Evolutionary conservation across 805 yeast species (phyloP), one percentile per base, ranked within the genome.

Genomic region (Starmerella vaccinii): DNA sequence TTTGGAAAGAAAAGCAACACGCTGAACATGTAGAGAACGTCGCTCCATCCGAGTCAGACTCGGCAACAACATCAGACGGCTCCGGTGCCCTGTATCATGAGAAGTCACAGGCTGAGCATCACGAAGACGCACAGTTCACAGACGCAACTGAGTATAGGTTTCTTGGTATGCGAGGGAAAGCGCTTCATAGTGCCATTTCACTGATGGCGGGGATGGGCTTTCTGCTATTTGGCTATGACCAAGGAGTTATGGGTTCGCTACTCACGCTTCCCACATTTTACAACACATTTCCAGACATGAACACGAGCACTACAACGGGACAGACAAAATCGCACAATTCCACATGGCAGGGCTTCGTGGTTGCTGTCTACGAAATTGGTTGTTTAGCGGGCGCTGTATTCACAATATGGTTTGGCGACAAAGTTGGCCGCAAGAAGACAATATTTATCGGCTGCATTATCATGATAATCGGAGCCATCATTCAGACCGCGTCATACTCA

Each of bases 191-290:
- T 13, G 61, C 71, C 27, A 68, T 76, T 42, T 74, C 88, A 5
- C 66, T 75, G 41, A 72, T 77, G 40, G 82, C 88, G 44, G 78
- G 79, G 46, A 63, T 74, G 45, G 85, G 82, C 1, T 81, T 81
- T 61, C 71, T 77, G 7, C 71, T 82, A 47, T 82, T 83, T 60
- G 90, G 90, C 51, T 83, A 81, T 59, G 87, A 83, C 61, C 90
- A 83, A 65, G 90, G 90, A 62, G 75, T 83, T 46, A 82, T 82
- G 87, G 58, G 58, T 5, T 55, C 58, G 2, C 42, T 55, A 9
- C 47, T 55, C 22, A 55, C 58, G 16, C 49, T 55, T 2, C 58
- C 58, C 2, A 16, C 58, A 5, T 55, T 55, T 32, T 52, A 49
- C 22, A 74, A 46, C 15, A 51, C 49, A 38, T 54, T 56, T 42